phyloP scores from a whole-genome alignment of 306 rosid species.

The Vigna hirtella region DNA sequence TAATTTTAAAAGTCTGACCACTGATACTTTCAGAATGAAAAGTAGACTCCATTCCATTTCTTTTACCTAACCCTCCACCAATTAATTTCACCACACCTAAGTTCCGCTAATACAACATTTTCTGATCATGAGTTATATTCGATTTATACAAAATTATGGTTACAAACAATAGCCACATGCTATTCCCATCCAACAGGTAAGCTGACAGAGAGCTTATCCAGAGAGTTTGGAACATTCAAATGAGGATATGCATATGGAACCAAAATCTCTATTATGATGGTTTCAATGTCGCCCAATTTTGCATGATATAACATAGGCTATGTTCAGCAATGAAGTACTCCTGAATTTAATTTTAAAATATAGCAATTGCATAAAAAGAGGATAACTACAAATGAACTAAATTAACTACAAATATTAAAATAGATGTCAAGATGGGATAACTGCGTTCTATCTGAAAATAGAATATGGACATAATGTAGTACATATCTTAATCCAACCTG shows the following conservation, averaged over 20 bases:
- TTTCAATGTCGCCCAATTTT: background rate
- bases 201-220: conserved; percentile 11
- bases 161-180: background rate
- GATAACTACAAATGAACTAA: background rate
- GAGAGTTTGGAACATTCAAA: conserved; percentile 4
- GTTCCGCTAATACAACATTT: conserved; percentile 12
- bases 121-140: conserved; percentile 14
- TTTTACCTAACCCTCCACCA: conserved; percentile 10
- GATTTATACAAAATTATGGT: conserved; percentile 11
- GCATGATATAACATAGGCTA: background rate
- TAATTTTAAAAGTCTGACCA: conserved; percentile 7
- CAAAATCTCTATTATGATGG: background rate
- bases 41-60: background rate
- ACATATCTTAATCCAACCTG: background rate
- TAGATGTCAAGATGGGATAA: background rate
- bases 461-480: background rate
- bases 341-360: background rate
- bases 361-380: background rate
- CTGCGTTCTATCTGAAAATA: background rate
- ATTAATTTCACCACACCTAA: conserved; percentile 21
- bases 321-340: background rate
- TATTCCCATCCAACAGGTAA: conserved; percentile 22
- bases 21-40: conserved; percentile 9
- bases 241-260: background rate
- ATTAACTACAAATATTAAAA: background rate